phyloP scores from a whole-genome alignment of 495 filamentous ascomycete genomes.

The Viridothelium virens region DNA sequence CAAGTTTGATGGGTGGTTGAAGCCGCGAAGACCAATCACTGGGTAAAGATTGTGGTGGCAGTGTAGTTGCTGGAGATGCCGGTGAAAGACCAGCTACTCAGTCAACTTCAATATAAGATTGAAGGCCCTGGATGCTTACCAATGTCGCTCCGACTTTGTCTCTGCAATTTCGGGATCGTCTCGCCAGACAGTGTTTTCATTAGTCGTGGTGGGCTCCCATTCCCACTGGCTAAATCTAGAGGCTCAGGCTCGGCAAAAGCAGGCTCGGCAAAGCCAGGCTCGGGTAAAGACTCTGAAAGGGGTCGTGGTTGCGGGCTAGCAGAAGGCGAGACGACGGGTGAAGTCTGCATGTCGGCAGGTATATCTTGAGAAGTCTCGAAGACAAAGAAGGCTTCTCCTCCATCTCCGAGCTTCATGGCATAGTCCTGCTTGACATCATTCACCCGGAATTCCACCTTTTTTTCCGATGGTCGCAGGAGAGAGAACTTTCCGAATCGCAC shows the following conservation, averaged over 20 bases:
- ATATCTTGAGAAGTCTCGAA: conserved; percentile 89
- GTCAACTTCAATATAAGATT: not conserved
- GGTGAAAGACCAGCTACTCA: conserved; percentile 9
- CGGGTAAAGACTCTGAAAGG: conserved; percentile 44
- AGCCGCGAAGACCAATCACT: conserved; percentile 1
- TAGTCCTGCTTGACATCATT: conserved; percentile 87
- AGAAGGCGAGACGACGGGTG: conserved; percentile 80
- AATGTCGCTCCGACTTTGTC: conserved; percentile 37
- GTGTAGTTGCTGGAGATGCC: not conserved
- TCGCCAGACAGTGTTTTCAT: not conserved
- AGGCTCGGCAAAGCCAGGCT: conserved; percentile 40
- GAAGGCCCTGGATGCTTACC: conserved; percentile 32
- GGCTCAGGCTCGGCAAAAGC: conserved; percentile 75
- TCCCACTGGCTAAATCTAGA: conserved; percentile 56
- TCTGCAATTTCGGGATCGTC: not conserved
- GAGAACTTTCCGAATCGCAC: conserved; percentile 99
- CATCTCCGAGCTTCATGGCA: conserved; percentile 97
- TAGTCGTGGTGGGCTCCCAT: not conserved
- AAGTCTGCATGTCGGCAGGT: conserved; percentile 84
- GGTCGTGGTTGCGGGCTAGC: conserved; percentile 61
- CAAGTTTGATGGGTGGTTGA: conserved; percentile 16
- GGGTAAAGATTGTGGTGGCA: not conserved
- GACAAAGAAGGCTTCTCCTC: conserved; percentile 96
- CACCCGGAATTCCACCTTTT: conserved; percentile 98
- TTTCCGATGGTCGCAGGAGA: conserved; percentile 88